Evolutionary conservation across 352 stramenopile genomes (phyloP), one percentile per base, ranked within the genome.

Genomic region (Globisporangium sylvaticum): DNA sequence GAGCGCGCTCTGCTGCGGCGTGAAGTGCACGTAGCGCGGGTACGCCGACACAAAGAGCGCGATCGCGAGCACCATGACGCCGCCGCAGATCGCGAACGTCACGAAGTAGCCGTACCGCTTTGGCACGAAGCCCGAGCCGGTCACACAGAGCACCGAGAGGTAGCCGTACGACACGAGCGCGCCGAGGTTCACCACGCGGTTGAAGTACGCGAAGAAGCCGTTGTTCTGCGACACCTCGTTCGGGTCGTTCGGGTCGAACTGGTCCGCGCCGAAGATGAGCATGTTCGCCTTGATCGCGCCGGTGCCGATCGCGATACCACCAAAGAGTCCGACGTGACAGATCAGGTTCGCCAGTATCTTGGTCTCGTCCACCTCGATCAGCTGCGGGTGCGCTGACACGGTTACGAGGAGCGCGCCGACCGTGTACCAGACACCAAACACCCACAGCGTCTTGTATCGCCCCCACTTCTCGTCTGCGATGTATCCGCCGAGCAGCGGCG

Each of bases 161-260:
- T 97, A 94, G 8, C 87, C 90, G 74, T 96, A 98, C 50, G 89
- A 95, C 59, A 97, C 91, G 65, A 96, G 86, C 22, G 92, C 89
- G 61, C 92, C 92, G 54, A 96, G 73, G 70, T 98, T 97, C 67
- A 98, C 94, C 50, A 92, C 83, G 66, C 90, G 92, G 79, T 98
- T 97, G 74, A 98, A 98, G 66, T 92, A 97, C 68, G 78, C 91
- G 75, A 97, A 97, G 61, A 96, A 97, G 29, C 84, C 83, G 34
- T 91, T 76, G 62, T 92, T 93, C 73, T 94, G 86, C 24, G 72
- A 80, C 12, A 84, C 73, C 65, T 96, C 85, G 55, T 91, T 91
- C 14, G 86, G 81, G 66, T 94, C 86, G 54, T 91, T 89, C 29
- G 86, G 84, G 70, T 96, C 85, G 68, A 96, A 96, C 68, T 96